phyloP scores from a whole-genome alignment of 768 basidiomycete species.

The Boletus reticuloceps region DNA sequence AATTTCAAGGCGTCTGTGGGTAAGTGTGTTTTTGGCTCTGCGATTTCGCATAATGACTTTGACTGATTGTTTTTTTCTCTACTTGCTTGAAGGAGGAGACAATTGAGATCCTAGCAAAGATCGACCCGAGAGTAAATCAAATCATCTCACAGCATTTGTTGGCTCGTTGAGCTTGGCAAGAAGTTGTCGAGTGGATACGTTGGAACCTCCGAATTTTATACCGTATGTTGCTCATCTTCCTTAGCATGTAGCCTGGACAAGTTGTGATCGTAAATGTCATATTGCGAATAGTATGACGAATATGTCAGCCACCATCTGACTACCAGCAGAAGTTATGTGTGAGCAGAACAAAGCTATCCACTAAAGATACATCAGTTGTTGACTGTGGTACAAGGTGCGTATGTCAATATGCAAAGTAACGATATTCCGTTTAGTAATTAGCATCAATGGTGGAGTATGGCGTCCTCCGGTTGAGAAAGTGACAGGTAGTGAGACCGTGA shows the following conservation, averaged over 20 bases:
- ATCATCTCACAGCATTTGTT: conserved; percentile 26
- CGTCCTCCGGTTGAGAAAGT: too few species aligned
- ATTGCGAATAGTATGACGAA: too few species aligned
- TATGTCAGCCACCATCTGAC: not conserved
- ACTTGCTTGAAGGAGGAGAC: conserved; percentile 24
- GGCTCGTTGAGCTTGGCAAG: conserved; percentile 6
- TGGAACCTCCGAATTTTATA: not conserved
- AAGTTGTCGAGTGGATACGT: not conserved
- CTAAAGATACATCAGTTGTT: conserved; percentile 27
- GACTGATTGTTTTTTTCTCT: not conserved
- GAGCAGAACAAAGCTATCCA: conserved; percentile 5
- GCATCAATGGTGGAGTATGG: conserved; percentile 10
- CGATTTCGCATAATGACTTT: not conserved
- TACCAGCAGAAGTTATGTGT: not conserved
- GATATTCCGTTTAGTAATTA: conserved; percentile 9
- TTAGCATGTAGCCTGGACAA: too few species aligned
- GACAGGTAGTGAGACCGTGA: too few species aligned
- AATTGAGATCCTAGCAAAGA: conserved; percentile 21
- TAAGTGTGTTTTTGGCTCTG: conserved; percentile 11
- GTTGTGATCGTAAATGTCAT: not conserved
- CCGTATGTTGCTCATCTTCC: too few species aligned
- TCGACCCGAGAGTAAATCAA: conserved; percentile 28
- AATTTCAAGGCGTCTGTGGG: conserved; percentile 33
- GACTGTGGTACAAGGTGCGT: not conserved
- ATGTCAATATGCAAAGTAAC: conserved; percentile 9